A percentile compares a stretch with the other conserved stretches of the same genome.
phyloP scores from a whole-genome alignment of 1,284 basidiomycete species.

The Cutaneotrichosporon cyanovorans region DNA sequence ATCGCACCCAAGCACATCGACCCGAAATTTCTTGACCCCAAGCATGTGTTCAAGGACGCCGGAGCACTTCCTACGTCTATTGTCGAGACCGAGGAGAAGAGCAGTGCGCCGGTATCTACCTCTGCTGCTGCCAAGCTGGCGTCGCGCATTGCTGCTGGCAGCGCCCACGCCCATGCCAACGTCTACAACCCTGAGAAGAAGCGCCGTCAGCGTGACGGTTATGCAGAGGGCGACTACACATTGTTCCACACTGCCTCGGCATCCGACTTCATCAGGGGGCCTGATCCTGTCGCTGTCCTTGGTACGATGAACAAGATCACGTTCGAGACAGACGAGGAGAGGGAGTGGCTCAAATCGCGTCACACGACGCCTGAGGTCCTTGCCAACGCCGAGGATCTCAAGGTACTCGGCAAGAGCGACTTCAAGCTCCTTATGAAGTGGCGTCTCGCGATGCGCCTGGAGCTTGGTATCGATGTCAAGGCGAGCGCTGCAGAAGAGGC shows the following conservation, averaged over 20 bases:
- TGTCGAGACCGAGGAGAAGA: conserved; percentile 17
- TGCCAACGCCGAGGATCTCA: conserved; percentile 81
- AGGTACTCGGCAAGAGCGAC: conserved; percentile 94
- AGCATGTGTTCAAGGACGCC: conserved; percentile 94
- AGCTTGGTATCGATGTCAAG: conserved; percentile 76
- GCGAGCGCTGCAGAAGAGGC: conserved; percentile 61
- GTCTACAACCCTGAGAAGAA: conserved; percentile 98
- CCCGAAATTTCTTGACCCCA: conserved; percentile 95
- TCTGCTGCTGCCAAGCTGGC: conserved; percentile 21
- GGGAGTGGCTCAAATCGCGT: conserved; percentile 66
- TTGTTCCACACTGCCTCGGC: conserved; percentile 72
- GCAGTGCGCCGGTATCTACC: conserved; percentile 9
- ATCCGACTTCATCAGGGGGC: conserved; percentile 61
- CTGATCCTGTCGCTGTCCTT: conserved; percentile 71
- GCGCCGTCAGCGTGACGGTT: conserved; percentile 85
- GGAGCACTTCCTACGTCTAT: conserved; percentile 48
- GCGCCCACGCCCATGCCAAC: conserved; percentile 58
- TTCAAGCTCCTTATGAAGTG: conserved; percentile 92
- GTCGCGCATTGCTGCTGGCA: conserved; percentile 31
- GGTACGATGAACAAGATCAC: conserved; percentile 77
- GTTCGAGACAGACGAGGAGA: conserved; percentile 78
- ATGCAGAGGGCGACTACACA: conserved; percentile 89
- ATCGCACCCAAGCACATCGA: conserved; percentile 93
- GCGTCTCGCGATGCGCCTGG: conserved; percentile 74
- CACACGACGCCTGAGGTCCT: conserved; percentile 73